Conservation (phyloP, 208 protist species). For the Crithidia mellificae region DNA sequence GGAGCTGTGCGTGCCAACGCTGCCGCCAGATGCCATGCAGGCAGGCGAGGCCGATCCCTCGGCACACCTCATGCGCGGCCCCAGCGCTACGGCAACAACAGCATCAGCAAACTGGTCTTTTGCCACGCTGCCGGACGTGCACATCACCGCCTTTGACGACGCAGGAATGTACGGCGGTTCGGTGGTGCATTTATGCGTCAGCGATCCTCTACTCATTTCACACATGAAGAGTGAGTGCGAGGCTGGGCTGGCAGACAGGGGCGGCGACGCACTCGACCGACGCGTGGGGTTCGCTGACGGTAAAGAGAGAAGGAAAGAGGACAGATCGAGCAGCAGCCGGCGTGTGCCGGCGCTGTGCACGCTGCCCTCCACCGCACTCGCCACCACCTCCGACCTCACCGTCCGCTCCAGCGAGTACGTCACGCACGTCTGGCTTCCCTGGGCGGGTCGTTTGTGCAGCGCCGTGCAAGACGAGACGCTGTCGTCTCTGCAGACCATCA, state of each 20-base stretch:
- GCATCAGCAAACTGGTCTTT: background rate
- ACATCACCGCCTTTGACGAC: constrained; percentile 34
- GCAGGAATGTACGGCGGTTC: constrained; percentile 35
- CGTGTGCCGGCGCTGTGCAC: background rate
- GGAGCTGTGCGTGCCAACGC: constrained; percentile 33
- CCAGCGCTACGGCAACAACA: background rate
- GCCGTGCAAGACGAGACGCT: constrained; percentile 2
- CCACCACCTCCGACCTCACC: constrained; percentile 9
- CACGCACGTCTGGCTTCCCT: constrained; percentile 18
- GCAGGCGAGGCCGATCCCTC: background rate
- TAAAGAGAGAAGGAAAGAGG: background rate
- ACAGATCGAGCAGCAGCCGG: background rate
- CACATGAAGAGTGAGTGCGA: constrained; percentile 23
- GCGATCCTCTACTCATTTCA: constrained; percentile 1
- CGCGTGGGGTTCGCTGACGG: background rate
- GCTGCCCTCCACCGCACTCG: background rate
- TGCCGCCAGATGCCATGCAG: constrained; percentile 10
- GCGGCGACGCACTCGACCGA: background rate
- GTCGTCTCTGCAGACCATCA: background rate
- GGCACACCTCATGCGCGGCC: background rate
- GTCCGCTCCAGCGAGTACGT: constrained; percentile 15
- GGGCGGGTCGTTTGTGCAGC: constrained; percentile 14
- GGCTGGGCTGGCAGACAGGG: background rate
- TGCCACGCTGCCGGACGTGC: constrained; percentile 10
- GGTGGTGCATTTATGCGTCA: constrained; percentile 29